These are phyloP conservation scores for Silene uniflora DNA, from an alignment of 148 eudicot species.

Conservation along the genomic window DNA sequence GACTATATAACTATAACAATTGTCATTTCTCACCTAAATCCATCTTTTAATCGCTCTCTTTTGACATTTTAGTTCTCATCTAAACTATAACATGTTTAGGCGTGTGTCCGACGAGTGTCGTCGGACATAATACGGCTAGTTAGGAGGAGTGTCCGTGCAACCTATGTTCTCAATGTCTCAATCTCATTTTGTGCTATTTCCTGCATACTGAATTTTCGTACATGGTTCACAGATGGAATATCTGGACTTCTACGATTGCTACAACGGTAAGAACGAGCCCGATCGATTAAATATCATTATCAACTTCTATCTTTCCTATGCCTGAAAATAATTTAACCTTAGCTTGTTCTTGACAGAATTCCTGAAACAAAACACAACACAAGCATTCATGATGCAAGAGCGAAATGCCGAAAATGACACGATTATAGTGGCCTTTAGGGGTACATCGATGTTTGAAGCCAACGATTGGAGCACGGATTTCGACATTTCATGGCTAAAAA, in stretches of 20 bases:
- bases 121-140: too few species aligned
- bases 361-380: slow-evolving; percentile 39
- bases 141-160: too few species aligned
- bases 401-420: slow-evolving; percentile 27
- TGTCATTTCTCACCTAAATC: too few species aligned
- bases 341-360: slow-evolving; percentile 38
- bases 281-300: background rate
- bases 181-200: too few species aligned
- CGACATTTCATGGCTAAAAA: slow-evolving; percentile 57
- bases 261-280: slow-evolving; percentile 50
- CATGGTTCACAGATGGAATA: slow-evolving; percentile 68
- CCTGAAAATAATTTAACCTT: background rate
- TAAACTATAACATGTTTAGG: too few species aligned
- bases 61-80: too few species aligned
- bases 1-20: too few species aligned
- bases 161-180: too few species aligned
- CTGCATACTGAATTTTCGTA: background rate
- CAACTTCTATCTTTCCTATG: background rate
- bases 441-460: slow-evolving; percentile 57
- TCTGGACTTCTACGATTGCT: slow-evolving; percentile 49
- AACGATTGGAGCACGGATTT: slow-evolving; percentile 66
- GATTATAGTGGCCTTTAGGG: slow-evolving; percentile 60
- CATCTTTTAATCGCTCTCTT: too few species aligned
- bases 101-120: too few species aligned
- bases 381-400: slow-evolving; percentile 49